phyloP scores from a whole-genome alignment of 371 early-diverging fungal genomes.

The Coemansia sp. region DNA sequence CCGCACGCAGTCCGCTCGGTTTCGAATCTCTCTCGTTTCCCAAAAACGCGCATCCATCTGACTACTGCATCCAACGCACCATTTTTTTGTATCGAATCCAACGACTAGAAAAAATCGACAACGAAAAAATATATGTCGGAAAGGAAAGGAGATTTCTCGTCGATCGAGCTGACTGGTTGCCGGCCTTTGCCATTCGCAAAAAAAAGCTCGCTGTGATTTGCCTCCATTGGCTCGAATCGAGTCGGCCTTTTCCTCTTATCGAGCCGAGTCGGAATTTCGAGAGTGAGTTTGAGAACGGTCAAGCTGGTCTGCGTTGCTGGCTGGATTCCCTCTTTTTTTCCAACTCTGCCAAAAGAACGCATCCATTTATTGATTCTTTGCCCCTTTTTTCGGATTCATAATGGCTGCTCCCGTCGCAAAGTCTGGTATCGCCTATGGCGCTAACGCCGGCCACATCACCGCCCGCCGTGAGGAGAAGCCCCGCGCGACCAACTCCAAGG shows the following conservation, averaged over 20 bases:
- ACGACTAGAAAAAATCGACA: constrained; percentile 6
- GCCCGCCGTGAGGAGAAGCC: constrained; percentile 75
- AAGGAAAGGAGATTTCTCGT: constrained; percentile 4
- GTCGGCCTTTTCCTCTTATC: not conserved
- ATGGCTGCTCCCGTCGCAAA: constrained; percentile 59
- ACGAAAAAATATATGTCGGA: constrained; percentile 11
- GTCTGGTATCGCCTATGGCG: constrained; percentile 76
- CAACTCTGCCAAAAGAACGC: not conserved
- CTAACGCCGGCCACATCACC: constrained; percentile 86
- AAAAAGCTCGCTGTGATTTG: no score
- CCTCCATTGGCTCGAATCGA: not conserved
- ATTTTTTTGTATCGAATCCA: constrained; percentile 36
- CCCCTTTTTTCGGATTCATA: constrained; percentile 13
- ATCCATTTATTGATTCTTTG: not conserved
- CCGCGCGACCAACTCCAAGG: constrained; percentile 82
- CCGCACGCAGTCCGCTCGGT: not conserved
- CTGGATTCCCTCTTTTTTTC: not conserved
- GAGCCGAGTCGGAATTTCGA: not conserved
- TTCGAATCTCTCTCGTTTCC: not conserved
- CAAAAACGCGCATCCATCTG: constrained; percentile 17
- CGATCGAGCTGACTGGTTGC: no score
- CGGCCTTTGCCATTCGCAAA: not conserved
- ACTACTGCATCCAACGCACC: constrained; percentile 41
- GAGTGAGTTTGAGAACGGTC: no score
- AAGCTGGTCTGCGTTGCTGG: no score